Evolutionary conservation across 371 early-diverging fungal genomes (phyloP), one percentile per base, ranked within the genome.

Genomic region (Basidiobolus meristosporus): DNA sequence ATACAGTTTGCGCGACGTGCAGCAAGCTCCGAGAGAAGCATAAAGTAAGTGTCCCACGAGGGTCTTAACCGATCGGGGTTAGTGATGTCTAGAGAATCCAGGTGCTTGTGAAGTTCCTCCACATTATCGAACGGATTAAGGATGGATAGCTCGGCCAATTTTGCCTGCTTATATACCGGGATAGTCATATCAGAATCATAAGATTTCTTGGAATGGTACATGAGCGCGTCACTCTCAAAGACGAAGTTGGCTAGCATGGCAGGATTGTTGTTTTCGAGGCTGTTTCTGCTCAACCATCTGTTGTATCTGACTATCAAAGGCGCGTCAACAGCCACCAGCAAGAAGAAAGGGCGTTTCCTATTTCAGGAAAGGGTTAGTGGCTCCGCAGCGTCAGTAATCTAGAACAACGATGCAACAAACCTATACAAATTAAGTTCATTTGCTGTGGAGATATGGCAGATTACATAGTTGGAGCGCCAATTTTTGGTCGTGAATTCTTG

Each of bases 31-130:
- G 93, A 84, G n/a, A 98, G 54, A 21, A 72, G 64, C 85, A 98
- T 95, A 59, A 98, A 98, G 48, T 98, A 98, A 0, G 82, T 73
- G 59, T 96, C 92, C 96, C 96, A 98, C 4, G 70, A 60, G 0
- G 96, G 93, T 20, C 93, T 64, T 30, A 87, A 55, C 5, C 87
- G 56, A 33, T 83, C 80, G 7, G 60, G 53, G 42, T 86, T 67
- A 28, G 62, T 53, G 38, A 91, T 53, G 23, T 82, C 62, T 0
- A 72, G 37, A 0, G 40, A 31, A 7, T 55, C 48, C 15, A 86
- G 50, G 0, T 61, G 36, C 10, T 46, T 30, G 39, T 59, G 53
- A 20, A 82, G 51, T 0, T 36, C 48, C 1, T 31, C 17, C 3
- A 61, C 17, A 16, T 56, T 43, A 0, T 43, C 16, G 31, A 52